Percentiles rank a stretch among this genome's conserved stretches.
Conservation (phyloP, 2,329 filamentous ascomycete species). For the Arthrobotrys iridis region DNA sequence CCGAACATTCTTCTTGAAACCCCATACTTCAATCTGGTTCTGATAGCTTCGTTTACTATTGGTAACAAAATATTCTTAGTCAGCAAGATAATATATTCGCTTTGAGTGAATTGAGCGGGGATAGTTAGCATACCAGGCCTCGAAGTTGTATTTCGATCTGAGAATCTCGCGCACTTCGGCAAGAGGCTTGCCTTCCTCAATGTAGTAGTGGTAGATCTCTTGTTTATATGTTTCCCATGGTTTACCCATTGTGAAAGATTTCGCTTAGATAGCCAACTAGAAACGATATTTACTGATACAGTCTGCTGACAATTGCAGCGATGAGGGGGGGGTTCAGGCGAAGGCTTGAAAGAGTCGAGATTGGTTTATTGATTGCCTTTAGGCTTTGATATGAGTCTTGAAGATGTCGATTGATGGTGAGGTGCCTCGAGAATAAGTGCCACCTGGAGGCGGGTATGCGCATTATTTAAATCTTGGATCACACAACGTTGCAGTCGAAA, state of each 20-base stretch:
- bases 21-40: constrained; percentile 54
- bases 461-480: constrained; percentile 51
- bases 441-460: constrained; percentile 43
- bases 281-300: constrained; percentile 22
- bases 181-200: constrained; percentile 50
- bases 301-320: not conserved
- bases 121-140: constrained; percentile 42
- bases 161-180: constrained; percentile 54
- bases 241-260: constrained; percentile 49
- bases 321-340: constrained; percentile 32
- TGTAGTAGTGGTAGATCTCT: constrained; percentile 53
- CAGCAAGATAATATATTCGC: constrained; percentile 21
- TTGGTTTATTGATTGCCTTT: constrained; percentile 31
- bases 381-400: constrained; percentile 33
- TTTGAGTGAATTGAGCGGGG: not conserved
- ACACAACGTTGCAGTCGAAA: constrained; percentile 44
- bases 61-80: constrained; percentile 32
- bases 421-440: constrained; percentile 47
- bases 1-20: constrained; percentile 53
- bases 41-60: constrained; percentile 53
- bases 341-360: constrained; percentile 33
- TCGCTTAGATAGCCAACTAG: constrained; percentile 19
- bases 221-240: constrained; percentile 54
- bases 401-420: constrained; percentile 36
- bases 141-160: constrained; percentile 51